phyloP scores from a whole-genome alignment of 2,329 filamentous ascomycete species.

The Penicillium sp. region DNA sequence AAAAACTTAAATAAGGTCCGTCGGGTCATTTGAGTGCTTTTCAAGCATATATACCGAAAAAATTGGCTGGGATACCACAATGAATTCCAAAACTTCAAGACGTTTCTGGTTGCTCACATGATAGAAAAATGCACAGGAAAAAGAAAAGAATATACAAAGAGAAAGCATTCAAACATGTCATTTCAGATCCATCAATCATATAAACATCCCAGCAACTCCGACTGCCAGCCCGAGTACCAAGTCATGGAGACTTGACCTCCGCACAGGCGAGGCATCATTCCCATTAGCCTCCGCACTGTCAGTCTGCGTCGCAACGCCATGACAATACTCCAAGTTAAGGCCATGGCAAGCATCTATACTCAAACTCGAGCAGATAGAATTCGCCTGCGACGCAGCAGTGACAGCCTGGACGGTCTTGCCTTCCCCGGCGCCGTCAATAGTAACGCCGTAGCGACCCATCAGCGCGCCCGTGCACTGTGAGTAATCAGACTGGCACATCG shows the following conservation, averaged over 20 bases:
- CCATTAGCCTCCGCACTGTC: constrained; percentile 31
- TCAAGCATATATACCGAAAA: too few relatives aligned
- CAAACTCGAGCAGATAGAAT: constrained; percentile 48
- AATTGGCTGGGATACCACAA: too few relatives aligned
- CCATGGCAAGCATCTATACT: constrained; percentile 51
- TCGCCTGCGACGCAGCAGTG: constrained; percentile 42
- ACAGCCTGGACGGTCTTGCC: constrained; percentile 51
- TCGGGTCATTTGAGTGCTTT: too few relatives aligned
- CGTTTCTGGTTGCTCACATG: background rate
- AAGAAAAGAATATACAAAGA: constrained; percentile 10
- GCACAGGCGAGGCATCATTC: constrained; percentile 30
- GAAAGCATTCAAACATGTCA: background rate
- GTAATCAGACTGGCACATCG: constrained; percentile 51
- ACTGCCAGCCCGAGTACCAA: constrained; percentile 44
- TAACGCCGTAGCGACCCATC: constrained; percentile 53
- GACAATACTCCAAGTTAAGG: constrained; percentile 49
- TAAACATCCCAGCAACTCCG: constrained; percentile 48
- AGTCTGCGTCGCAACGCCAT: constrained; percentile 26
- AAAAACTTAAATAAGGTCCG: too few relatives aligned
- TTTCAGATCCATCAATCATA: constrained; percentile 30
- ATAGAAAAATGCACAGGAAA: constrained; percentile 5
- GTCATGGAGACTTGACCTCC: constrained; percentile 44
- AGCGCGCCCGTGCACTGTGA: constrained; percentile 46
- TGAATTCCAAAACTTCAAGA: background rate
- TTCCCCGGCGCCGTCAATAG: constrained; percentile 50